Evolutionary conservation across 352 stramenopile genomes (phyloP), one percentile per base, ranked within the genome.

Genomic region (Phytophthora pinifolia): DNA sequence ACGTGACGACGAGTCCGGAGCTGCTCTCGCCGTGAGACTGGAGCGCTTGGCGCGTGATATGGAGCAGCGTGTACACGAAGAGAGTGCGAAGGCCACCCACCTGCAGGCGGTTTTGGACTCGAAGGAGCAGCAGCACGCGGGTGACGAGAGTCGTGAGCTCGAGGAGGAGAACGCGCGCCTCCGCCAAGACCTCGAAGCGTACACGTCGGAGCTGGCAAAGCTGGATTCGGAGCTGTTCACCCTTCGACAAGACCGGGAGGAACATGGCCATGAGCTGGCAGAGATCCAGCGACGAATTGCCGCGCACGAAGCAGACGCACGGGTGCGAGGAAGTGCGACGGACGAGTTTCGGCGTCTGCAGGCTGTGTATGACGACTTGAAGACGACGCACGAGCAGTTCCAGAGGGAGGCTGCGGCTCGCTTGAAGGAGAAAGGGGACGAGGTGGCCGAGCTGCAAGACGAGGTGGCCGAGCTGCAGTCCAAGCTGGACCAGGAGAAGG

Each of bases 401-500:
- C 72, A 76, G 52, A 67, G 54, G 9, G 51, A 86, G 31, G 36
- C 55, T 10, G 46, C 39, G 30, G 42, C 34, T 4, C 59, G 68
- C 46, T 38, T 76, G 29, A 54, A 67, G 18, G 64, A 72, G 34
- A 83, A 75, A 44, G 59, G 72, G 10, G 62, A 44, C 2, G 45
- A 59, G 36, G 41, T 76, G 25, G 33, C 22, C 3, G 69, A 78
- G 9, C 56, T 87, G 18, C 60, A 82, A 51, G 67, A 84, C n/a
- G 66, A 84, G n/a, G 58, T 82, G 10, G 54, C 60, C 15, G 75
- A 88, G 34, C 51, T 92, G 10, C 76, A 88, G 46, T 70, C 66
- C n/a, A 76, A 83, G 36, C 42, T 91, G 30, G 78, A 78, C 41
- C 76, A 65, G 61, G 65, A 72, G 46, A 81, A 76, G 55, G 72